These are phyloP conservation scores for Linnemannia hyalina DNA, from an alignment of 192 early-diverging fungal species.

Conservation along the genomic window DNA sequence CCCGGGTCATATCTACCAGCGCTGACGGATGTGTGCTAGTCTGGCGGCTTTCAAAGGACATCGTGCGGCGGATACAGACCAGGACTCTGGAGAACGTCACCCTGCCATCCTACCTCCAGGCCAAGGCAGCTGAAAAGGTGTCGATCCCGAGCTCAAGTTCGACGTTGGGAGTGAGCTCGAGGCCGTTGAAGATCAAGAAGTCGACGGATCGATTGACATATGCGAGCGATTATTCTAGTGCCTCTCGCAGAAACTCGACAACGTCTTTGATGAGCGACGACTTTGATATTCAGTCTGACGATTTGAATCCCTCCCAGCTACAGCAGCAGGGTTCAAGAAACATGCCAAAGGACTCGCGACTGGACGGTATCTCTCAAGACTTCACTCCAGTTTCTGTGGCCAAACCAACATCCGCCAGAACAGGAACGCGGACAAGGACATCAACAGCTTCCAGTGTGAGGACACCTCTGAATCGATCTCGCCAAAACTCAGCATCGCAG, in stretches of 20 bases:
- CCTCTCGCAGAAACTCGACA: constrained; percentile 39
- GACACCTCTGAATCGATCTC: constrained; percentile 27
- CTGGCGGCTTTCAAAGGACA: constrained; percentile 72
- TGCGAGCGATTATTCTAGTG: constrained; percentile 12
- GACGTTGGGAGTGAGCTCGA: neutral
- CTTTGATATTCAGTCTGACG: constrained; percentile 25
- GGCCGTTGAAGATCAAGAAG: constrained; percentile 15
- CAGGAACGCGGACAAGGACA: constrained; percentile 20
- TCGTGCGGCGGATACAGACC: constrained; percentile 41
- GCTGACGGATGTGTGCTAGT: constrained; percentile 84
- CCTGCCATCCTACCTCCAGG: constrained; percentile 23
- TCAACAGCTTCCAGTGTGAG: constrained; percentile 6
- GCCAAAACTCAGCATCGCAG: constrained; percentile 28
- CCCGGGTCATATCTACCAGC: constrained; percentile 74
- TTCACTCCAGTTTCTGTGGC: constrained; percentile 32
- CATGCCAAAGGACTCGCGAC: neutral
- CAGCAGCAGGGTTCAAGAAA: neutral
- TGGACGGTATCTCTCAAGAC: constrained; percentile 10
- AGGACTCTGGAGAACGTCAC: constrained; percentile 43
- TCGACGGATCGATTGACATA: constrained; percentile 17
- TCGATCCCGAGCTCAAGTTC: neutral
- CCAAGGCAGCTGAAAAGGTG: constrained; percentile 24
- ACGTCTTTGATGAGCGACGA: constrained; percentile 38
- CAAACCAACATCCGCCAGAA: neutral
- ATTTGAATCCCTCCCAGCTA: neutral